Conservation (phyloP, 164 flowering plant species). For the Nelumbo lutea region DNA sequence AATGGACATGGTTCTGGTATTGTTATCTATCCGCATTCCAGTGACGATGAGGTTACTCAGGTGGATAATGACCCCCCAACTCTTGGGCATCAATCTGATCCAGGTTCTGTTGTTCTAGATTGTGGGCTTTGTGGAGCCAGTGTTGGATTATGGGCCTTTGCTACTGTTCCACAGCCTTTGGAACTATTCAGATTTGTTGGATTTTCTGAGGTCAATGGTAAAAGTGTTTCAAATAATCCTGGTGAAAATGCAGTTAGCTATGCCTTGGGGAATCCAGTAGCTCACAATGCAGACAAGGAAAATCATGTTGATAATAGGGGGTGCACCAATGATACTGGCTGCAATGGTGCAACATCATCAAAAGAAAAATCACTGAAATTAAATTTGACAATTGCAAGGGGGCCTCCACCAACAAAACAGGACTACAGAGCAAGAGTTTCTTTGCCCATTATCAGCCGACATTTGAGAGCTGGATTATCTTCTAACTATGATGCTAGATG, state of each 20-base stretch:
- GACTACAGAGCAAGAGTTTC: slow-evolving; percentile 75
- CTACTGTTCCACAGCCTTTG: slow-evolving; percentile 54
- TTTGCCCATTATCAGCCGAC: slow-evolving; percentile 73
- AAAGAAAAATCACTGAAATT: slow-evolving; percentile 25
- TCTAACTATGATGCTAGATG: slow-evolving; percentile 26
- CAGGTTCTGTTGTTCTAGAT: slow-evolving; percentile 72
- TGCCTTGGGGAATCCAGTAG: slow-evolving; percentile 7
- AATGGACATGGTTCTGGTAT: slow-evolving; percentile 23
- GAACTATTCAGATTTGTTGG: slow-evolving; percentile 66
- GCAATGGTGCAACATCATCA: slow-evolving; percentile 13
- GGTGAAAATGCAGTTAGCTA: slow-evolving; percentile 8
- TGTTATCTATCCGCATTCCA: slow-evolving; percentile 16
- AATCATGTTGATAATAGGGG: slow-evolving; percentile 16
- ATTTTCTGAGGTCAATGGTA: slow-evolving; percentile 36
- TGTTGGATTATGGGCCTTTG: slow-evolving; percentile 86
- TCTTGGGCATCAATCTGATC: slow-evolving; percentile 38
- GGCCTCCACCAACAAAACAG: slow-evolving; percentile 85
- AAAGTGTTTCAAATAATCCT: slow-evolving; percentile 14
- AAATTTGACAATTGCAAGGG: slow-evolving; percentile 84
- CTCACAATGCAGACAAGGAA: slow-evolving; percentile 15
- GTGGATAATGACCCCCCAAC: slow-evolving; percentile 17
- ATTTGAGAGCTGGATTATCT: slow-evolving; percentile 54
- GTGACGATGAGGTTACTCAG: slow-evolving; percentile 21
- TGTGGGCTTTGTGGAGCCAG: slow-evolving; percentile 90
- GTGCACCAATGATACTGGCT: slow-evolving; percentile 8